Evolutionary conservation across 345 rosid genomes (phyloP), one percentile per base, ranked within the genome.

Genomic region (Gossypium bickii): DNA sequence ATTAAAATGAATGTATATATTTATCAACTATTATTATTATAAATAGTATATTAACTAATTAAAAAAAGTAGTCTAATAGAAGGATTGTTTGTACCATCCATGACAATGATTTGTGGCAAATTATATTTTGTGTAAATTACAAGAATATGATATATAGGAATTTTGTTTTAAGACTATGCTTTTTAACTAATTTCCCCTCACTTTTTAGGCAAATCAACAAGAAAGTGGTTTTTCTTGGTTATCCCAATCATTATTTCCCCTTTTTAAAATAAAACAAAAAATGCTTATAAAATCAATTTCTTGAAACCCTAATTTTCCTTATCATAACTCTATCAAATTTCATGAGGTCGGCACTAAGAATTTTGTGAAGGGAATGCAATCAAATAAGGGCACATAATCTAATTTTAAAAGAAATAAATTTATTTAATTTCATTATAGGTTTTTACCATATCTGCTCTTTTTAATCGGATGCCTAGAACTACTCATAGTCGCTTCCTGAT

Each of bases 201-300:
- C 9, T 20, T 66, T 44, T 20, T 16, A 12, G 3, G 73, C 53
- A 69, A 69, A 76, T 43, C 29, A 59, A 70, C 69, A 69, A 34
- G 53, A 18, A 4, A 27, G 59, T 57, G 27, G 15, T 10, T 76
- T 69, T 20, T 11, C 51, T 58, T 47, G 51, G 22, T 16, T 16
- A 48, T 48, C 53, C 24, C 20, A 38, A 34, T 8, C 45, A 34
- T 8, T 12, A 45, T 45, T 45, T 8, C 12, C 48, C 12, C 48
- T 45, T 45, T 10, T 11, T 4, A 34, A 45, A 45, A 45, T 11
- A 45, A 29, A 22, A 56, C 34, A 25, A 41, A 65, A 41, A n/a
- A 0, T 20, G 29, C 22, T 16, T 16, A 41, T 65, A 48, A 24
- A 17, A 34, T 34, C 41, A 5, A 34, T 7, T 34, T 34, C 41